These are phyloP conservation scores for Zymoseptoria crescenta DNA, from an alignment of 2,329 filamentous ascomycete genomes.

Conservation along the genomic window DNA sequence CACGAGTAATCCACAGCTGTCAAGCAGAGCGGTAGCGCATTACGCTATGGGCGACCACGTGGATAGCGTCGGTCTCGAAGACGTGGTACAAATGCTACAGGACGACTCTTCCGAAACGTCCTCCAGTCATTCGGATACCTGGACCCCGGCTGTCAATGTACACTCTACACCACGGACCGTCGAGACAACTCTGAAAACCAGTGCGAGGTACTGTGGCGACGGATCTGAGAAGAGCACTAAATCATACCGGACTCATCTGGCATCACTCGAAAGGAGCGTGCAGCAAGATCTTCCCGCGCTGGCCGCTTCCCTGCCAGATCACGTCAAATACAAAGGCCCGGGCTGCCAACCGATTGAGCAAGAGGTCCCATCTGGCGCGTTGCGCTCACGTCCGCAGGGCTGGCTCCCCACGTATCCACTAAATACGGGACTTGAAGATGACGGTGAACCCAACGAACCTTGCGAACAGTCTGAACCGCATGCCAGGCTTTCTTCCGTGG, in stretches of 20 bases:
- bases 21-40: slow-evolving; percentile 35
- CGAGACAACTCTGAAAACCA: neutral
- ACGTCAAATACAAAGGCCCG: neutral
- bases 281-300: neutral
- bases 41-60: slow-evolving; percentile 50
- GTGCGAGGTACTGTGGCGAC: neutral
- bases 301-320: neutral
- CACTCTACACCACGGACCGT: neutral
- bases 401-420: neutral
- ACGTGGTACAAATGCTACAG: slow-evolving; percentile 41
- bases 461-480: slow-evolving; percentile 26
- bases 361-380: neutral
- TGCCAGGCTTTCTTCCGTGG: slow-evolving; percentile 63
- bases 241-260: neutral
- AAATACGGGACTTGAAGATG: neutral
- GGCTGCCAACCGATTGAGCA: neutral
- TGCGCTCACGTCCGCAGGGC: neutral
- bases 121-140: neutral
- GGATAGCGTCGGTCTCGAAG: slow-evolving; percentile 36
- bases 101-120: slow-evolving; percentile 24
- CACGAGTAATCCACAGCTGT: slow-evolving; percentile 7
- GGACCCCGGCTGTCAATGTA: neutral
- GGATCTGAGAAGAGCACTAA: neutral
- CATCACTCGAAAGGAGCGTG: neutral
- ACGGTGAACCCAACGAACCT: neutral